A percentile compares a stretch with the other conserved stretches of the same genome.
Evolutionary conservation across 2,329 filamentous ascomycete species (phyloP).

Genomic region (Pseudocercospora fuligena): DNA sequence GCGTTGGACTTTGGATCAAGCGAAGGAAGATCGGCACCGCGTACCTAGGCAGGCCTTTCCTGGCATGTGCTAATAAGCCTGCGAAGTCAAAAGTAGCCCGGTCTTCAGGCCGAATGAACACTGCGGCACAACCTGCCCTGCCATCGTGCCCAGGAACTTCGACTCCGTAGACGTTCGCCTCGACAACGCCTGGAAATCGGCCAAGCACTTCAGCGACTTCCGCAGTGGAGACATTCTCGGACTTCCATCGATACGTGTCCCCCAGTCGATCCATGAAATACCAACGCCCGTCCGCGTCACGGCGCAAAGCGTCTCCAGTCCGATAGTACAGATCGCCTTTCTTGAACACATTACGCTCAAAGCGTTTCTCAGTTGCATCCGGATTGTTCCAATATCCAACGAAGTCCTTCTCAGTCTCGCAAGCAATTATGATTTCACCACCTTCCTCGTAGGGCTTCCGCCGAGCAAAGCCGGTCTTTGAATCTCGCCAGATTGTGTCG

Average conservation of each 20-base stretch:
- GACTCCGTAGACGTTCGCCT: slow-evolving; percentile 57
- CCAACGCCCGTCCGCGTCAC: slow-evolving; percentile 52
- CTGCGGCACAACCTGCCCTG: slow-evolving; percentile 61
- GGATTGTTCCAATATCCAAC: slow-evolving; percentile 73
- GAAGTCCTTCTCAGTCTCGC: slow-evolving; percentile 64
- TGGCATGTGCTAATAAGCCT: slow-evolving; percentile 63
- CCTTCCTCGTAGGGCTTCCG: slow-evolving; percentile 68
- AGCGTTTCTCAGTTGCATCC: slow-evolving; percentile 65
- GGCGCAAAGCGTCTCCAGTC: slow-evolving; percentile 53
- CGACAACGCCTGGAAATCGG: slow-evolving; percentile 49
- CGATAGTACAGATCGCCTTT: slow-evolving; percentile 56
- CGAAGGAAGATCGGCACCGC: slow-evolving; percentile 77
- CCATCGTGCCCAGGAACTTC: slow-evolving; percentile 52
- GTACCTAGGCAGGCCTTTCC: slow-evolving; percentile 69
- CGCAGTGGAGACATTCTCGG: slow-evolving; percentile 55
- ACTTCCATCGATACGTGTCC: slow-evolving; percentile 58
- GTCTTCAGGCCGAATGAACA: slow-evolving; percentile 60
- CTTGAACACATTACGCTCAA: slow-evolving; percentile 52
- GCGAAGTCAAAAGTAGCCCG: slow-evolving; percentile 62
- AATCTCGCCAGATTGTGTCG: slow-evolving; percentile 65
- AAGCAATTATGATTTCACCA: slow-evolving; percentile 74
- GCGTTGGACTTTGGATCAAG: slow-evolving; percentile 59
- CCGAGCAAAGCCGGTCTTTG: slow-evolving; percentile 69
- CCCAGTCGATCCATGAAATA: slow-evolving; percentile 56
- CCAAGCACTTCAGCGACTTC: slow-evolving; percentile 54